Evolutionary conservation across 106 monocot species (phyloP), one percentile per base, ranked within the genome.

Genomic region (Dioscorea alata): DNA sequence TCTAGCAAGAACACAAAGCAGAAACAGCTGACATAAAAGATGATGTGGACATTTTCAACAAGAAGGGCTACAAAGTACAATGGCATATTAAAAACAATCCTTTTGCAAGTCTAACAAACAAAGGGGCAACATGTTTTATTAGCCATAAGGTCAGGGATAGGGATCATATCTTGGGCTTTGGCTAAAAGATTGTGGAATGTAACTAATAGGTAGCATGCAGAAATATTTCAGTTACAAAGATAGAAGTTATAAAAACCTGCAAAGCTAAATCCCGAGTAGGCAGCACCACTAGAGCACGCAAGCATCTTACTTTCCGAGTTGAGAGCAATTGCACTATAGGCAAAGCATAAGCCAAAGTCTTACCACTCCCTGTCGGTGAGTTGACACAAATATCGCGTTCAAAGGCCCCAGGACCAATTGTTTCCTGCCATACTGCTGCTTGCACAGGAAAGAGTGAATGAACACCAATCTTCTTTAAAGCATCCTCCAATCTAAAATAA

Each of bases 361-460:
- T 97, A n/a, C 96, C 96, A 63, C 89, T 92, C 74, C 96, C 96
- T 49, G 96, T 97, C 31, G 96, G 92, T 59, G 96, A 92, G 69
- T 97, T 97, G 14, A 97, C 85, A 79, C 96, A 97, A 70, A 97
- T 80, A 48, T 97, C 96, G 64, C 92, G 68, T 67, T 92, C 89
- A 76, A 89, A 97, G 50, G 73, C 77, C 68, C 96, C 96, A 28
- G 92, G 89, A 4, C 96, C 96, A 75, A 92, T 83, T 17, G 86
- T 97, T 81, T 87, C 84, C 31, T 73, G 76, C 92, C 89, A 97
- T 34, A 92, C 80, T 19, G 96, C 92, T 66, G 86, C 71, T 86
- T 97, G 96, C 48, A 97, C 96, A 9, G 86, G 81, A 69, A 97
- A 97, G 64, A 97, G 84, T 50, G 89, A 97, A 48, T 77, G 49